These are phyloP conservation scores for Sporothrix phasma DNA, from an alignment of 2,329 filamentous ascomycete genomes.

Conservation along the genomic window DNA sequence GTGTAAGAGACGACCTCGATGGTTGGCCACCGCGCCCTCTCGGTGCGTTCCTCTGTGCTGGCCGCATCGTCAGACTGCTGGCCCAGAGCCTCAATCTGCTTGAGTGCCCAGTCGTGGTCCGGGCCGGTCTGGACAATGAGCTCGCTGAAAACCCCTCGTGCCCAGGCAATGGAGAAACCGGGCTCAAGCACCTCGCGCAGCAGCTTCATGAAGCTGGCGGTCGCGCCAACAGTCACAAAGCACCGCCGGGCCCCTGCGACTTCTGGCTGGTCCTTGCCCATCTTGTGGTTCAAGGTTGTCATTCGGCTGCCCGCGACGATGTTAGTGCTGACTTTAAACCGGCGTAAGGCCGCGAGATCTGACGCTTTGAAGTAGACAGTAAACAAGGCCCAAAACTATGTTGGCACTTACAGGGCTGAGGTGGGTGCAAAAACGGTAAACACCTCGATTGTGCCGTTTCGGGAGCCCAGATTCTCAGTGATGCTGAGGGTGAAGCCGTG, in stretches of 20 bases:
- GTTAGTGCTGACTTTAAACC: too few relatives aligned
- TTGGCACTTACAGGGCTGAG: too few relatives aligned
- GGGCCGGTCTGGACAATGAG: conserved; percentile 75
- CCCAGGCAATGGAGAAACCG: conserved; percentile 53
- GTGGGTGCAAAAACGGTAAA: too few relatives aligned
- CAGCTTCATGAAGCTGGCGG: conserved; percentile 68
- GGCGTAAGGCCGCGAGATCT: too few relatives aligned
- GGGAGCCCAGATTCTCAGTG: not conserved
- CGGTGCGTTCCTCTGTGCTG: not conserved
- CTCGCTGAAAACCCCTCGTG: conserved; percentile 53
- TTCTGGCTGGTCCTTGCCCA: not conserved
- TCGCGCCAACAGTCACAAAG: conserved; percentile 88
- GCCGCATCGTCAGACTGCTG: conserved; percentile 27
- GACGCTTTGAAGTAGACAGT: too few relatives aligned
- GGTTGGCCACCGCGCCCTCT: conserved; percentile 8
- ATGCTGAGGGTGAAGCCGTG: not conserved
- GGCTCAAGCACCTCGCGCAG: conserved; percentile 54
- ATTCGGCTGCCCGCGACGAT: too few relatives aligned
- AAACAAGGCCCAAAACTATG: too few relatives aligned
- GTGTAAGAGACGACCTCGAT: conserved; percentile 53
- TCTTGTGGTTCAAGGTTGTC: not conserved
- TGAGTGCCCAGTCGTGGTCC: conserved; percentile 46
- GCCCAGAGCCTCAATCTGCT: conserved; percentile 22
- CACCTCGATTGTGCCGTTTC: too few relatives aligned
- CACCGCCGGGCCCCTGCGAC: conserved; percentile 36